These are phyloP conservation scores for Pseudovirgaria hyperparasitica DNA, from an alignment of 2,329 filamentous ascomycete genomes.

Conservation along the genomic window DNA sequence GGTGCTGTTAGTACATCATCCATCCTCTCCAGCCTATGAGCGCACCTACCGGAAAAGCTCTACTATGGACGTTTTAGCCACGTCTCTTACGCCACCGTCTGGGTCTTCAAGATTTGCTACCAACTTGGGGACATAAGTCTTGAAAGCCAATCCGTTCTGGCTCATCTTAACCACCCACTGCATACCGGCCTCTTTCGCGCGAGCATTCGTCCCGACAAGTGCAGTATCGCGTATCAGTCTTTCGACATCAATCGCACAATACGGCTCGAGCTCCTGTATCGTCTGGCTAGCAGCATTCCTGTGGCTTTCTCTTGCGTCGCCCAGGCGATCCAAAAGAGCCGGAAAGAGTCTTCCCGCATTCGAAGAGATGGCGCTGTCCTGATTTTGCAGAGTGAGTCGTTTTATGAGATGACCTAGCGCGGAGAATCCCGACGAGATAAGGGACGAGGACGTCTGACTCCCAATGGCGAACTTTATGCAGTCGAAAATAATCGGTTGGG, in stretches of 20 bases:
- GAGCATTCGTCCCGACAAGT: conserved; percentile 66
- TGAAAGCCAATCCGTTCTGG: conserved; percentile 66
- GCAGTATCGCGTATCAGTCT: conserved; percentile 64
- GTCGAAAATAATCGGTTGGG: conserved; percentile 66
- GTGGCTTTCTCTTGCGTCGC: conserved; percentile 78
- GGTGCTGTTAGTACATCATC: not conserved
- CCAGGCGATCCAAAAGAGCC: conserved; percentile 69
- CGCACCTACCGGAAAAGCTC: conserved; percentile 64
- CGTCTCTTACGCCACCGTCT: conserved; percentile 74
- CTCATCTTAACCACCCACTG: conserved; percentile 83
- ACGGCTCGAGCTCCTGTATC: conserved; percentile 63
- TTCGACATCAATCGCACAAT: conserved; percentile 63
- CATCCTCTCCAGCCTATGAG: not conserved
- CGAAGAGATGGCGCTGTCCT: conserved; percentile 55
- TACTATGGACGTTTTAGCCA: conserved; percentile 70
- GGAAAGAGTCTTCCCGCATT: conserved; percentile 60
- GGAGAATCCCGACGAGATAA: conserved; percentile 75
- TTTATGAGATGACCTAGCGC: conserved; percentile 80
- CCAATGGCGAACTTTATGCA: conserved; percentile 62
- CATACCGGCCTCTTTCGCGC: conserved; percentile 75
- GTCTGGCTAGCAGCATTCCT: conserved; percentile 61
- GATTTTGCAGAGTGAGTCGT: conserved; percentile 72
- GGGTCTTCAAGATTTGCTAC: conserved; percentile 85
- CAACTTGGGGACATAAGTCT: conserved; percentile 66
- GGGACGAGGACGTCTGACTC: conserved; percentile 58